phyloP scores from a whole-genome alignment of 2,329 filamentous ascomycete species.

The Fusarium sublunatum region DNA sequence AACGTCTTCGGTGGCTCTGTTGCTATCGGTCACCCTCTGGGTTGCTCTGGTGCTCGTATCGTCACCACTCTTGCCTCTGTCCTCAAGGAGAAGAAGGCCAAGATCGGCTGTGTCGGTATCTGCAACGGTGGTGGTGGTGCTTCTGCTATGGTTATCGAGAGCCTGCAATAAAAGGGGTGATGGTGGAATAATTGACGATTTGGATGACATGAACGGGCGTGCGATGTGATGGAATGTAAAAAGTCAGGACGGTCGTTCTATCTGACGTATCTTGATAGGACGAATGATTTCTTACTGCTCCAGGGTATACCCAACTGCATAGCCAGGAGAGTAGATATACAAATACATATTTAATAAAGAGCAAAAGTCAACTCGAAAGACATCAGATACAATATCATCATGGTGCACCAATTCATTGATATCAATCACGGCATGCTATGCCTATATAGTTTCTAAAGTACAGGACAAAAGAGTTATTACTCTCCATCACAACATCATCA shows the following conservation, averaged over 20 bases:
- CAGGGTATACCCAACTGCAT: conserved; percentile 31
- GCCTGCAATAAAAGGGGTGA: conserved; percentile 60
- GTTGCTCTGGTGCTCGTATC: conserved; percentile 93
- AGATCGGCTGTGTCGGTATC: conserved; percentile 93
- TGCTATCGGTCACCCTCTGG: conserved; percentile 93
- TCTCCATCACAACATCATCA: conserved; percentile 18
- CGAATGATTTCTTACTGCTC: conserved; percentile 33
- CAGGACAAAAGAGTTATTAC: conserved; percentile 31
- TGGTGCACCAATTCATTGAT: conserved; percentile 12
- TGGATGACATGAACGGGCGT: conserved; percentile 39
- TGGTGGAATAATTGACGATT: conserved; percentile 37
- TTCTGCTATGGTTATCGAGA: conserved; percentile 92
- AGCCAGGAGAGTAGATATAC: conserved; percentile 31
- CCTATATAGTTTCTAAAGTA: conserved; percentile 44
- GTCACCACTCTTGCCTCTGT: conserved; percentile 90
- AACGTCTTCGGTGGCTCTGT: conserved; percentile 96
- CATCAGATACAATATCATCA: not conserved
- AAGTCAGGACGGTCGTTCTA: conserved; percentile 36
- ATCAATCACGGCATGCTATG: conserved; percentile 30
- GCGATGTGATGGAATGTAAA: conserved; percentile 33
- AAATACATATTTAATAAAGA: conserved; percentile 37
- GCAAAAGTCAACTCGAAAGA: not conserved
- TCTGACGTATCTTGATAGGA: conserved; percentile 31
- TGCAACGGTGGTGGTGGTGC: conserved; percentile 98
- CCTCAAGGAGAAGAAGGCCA: conserved; percentile 88